A percentile compares a stretch with the other conserved stretches of the same genome.
These are phyloP conservation scores for Pistacia integerrima DNA, from an alignment of 345 rosid species.

Conservation along the genomic window DNA sequence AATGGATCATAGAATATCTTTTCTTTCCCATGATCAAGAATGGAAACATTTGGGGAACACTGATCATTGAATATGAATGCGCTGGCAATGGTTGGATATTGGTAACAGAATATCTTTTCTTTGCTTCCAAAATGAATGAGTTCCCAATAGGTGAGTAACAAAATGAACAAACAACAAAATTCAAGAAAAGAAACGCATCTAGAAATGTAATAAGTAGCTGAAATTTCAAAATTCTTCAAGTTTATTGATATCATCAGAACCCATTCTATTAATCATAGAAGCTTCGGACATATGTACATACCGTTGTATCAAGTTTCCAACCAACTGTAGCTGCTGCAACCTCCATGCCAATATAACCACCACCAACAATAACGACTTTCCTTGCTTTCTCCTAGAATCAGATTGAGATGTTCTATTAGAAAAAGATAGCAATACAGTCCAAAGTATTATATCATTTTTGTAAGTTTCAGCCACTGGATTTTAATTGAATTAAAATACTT, in stretches of 20 bases:
- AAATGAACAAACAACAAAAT: background rate
- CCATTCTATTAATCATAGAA: background rate
- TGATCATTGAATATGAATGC: background rate
- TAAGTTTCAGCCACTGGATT: background rate
- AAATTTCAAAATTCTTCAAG: too few species aligned
- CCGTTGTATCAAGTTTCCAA: constrained; percentile 94
- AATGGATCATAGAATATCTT: background rate
- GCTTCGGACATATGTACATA: constrained; percentile 25
- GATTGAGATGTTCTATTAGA: background rate
- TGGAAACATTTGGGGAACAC: background rate
- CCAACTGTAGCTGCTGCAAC: constrained; percentile 95
- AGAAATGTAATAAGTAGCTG: too few species aligned
- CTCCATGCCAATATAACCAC: constrained; percentile 99
- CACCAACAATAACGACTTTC: constrained; percentile 86
- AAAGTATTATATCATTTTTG: background rate
- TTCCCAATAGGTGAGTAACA: background rate
- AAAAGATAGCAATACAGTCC: too few species aligned
- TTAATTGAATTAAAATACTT: background rate
- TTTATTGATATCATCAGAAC: too few species aligned
- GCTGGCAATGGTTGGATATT: too few species aligned
- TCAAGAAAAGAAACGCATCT: too few species aligned
- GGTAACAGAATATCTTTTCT: too few species aligned
- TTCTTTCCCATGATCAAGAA: background rate
- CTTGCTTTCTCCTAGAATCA: constrained; percentile 65
- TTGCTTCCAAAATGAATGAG: background rate